Conservation (phyloP, 495 filamentous ascomycete genomes). For the Penicillium subrubescens region DNA sequence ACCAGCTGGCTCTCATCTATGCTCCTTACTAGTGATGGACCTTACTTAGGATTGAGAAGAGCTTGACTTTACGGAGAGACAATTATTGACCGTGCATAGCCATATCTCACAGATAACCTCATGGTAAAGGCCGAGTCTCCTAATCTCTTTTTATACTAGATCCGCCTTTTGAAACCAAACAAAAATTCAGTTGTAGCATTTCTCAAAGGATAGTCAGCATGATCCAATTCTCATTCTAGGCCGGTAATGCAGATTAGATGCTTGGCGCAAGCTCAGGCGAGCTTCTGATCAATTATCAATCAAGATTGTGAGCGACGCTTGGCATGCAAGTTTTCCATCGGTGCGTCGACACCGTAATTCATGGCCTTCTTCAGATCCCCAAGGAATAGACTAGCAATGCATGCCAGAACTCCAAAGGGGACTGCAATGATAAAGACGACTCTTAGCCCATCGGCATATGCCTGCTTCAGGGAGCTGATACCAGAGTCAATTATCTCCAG, state of each 20-base stretch:
- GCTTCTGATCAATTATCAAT: background rate
- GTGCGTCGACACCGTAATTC: constrained; percentile 13
- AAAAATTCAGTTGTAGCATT: background rate
- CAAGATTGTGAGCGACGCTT: background rate
- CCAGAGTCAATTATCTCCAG: background rate
- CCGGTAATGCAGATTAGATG: background rate
- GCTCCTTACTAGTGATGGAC: constrained; percentile 6
- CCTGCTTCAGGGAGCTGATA: constrained; percentile 5
- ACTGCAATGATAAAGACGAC: constrained; percentile 16
- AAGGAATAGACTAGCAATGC: constrained; percentile 10
- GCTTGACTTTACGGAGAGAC: background rate
- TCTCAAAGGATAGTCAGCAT: background rate
- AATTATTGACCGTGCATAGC: background rate
- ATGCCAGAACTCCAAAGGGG: constrained; percentile 14
- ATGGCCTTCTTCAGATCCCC: constrained; percentile 14
- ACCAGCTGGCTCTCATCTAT: constrained; percentile 60
- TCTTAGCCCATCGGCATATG: constrained; percentile 13
- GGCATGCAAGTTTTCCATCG: constrained; percentile 12
- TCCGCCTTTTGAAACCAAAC: too few species aligned
- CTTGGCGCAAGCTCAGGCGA: background rate
- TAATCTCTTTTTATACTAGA: too few species aligned
- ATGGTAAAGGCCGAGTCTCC: background rate
- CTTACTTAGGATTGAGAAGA: background rate
- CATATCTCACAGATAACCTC: background rate
- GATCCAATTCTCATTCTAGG: background rate